phyloP scores from a whole-genome alignment of 768 basidiomycete species.

The Trametopsis cervina region DNA sequence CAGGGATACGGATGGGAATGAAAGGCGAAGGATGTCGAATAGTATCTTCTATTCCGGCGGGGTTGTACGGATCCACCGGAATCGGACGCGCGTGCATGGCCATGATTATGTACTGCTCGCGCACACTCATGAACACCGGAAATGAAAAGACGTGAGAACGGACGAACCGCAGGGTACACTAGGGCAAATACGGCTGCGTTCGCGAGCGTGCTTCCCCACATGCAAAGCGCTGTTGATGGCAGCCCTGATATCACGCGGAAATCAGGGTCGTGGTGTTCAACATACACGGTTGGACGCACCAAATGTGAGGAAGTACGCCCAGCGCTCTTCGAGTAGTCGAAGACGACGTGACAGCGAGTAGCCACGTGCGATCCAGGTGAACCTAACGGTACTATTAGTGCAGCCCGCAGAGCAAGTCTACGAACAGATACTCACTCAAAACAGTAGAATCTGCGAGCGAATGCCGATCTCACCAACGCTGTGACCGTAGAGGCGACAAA shows the following conservation, averaged over 20 bases:
- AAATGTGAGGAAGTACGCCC: slow-evolving; percentile 85
- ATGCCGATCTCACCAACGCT: not conserved
- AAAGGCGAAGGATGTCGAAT: slow-evolving; percentile 68
- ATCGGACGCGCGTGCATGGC: slow-evolving; percentile 72
- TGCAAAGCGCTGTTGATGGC: slow-evolving; percentile 66
- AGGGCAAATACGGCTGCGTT: slow-evolving; percentile 82
- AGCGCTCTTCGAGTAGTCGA: slow-evolving; percentile 76
- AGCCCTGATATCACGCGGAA: too few relatives aligned
- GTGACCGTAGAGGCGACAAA: not conserved
- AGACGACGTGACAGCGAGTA: slow-evolving; percentile 62
- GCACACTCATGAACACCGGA: slow-evolving; percentile 5
- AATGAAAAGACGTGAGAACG: not conserved
- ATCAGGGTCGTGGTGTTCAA: too few relatives aligned
- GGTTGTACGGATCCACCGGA: slow-evolving; percentile 72
- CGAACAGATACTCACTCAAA: slow-evolving; percentile 57
- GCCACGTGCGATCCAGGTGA: slow-evolving; percentile 73
- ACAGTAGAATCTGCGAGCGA: slow-evolving; percentile 65
- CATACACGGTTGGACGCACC: slow-evolving; percentile 40
- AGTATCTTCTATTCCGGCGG: slow-evolving; percentile 33
- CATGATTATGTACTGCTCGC: slow-evolving; percentile 75
- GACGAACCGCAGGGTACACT: slow-evolving; percentile 67
- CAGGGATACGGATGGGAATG: slow-evolving; percentile 71
- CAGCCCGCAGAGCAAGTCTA: slow-evolving; percentile 1
- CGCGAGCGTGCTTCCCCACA: slow-evolving; percentile 64
- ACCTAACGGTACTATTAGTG: slow-evolving; percentile 33